Percentiles rank a stretch among this genome's conserved stretches.
Evolutionary conservation across 495 filamentous ascomycete genomes (phyloP).

Genomic region (Aspergillus heteromorphus): DNA sequence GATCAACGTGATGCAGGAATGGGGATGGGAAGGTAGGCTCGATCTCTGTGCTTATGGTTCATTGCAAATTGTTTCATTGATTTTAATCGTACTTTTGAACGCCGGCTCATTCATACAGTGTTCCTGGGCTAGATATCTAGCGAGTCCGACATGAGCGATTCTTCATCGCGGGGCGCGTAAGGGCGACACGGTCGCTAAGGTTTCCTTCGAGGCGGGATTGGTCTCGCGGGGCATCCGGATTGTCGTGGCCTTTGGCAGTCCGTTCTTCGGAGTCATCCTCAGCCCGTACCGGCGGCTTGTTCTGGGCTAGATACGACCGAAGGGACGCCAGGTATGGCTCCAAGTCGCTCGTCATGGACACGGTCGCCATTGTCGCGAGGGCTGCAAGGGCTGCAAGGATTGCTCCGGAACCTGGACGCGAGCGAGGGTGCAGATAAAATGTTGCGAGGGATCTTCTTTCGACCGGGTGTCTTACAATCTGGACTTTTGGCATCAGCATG

Average conservation of each 20-base stretch:
- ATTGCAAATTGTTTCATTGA: not conserved
- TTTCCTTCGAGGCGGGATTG: not conserved
- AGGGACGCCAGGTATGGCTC: conserved; percentile 29
- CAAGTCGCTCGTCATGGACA: conserved; percentile 28
- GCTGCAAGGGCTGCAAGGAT: not conserved
- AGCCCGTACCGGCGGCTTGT: not conserved
- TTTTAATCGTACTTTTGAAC: not conserved
- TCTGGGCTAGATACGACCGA: conserved; percentile 21
- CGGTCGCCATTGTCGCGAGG: conserved; percentile 20
- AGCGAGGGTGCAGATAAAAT: not conserved
- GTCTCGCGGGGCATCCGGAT: not conserved
- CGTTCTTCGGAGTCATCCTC: not conserved
- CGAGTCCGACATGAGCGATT: not conserved
- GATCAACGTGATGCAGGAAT: conserved; percentile 76
- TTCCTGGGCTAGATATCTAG: conserved; percentile 32
- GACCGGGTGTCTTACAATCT: conserved; percentile 9
- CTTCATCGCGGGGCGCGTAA: not conserved
- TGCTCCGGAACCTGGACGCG: not conserved
- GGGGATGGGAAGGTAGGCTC: conserved; percentile 68
- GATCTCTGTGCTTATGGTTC: not conserved
- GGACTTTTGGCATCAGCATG: conserved; percentile 9
- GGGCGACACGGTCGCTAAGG: not conserved
- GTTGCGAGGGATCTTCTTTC: not conserved
- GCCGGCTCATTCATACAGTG: conserved; percentile 22
- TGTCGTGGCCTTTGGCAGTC: not conserved